A percentile compares a stretch with the other conserved stretches of the same genome.
These are phyloP conservation scores for Leccinellum albellum DNA, from an alignment of 768 basidiomycete species.

Conservation along the genomic window DNA sequence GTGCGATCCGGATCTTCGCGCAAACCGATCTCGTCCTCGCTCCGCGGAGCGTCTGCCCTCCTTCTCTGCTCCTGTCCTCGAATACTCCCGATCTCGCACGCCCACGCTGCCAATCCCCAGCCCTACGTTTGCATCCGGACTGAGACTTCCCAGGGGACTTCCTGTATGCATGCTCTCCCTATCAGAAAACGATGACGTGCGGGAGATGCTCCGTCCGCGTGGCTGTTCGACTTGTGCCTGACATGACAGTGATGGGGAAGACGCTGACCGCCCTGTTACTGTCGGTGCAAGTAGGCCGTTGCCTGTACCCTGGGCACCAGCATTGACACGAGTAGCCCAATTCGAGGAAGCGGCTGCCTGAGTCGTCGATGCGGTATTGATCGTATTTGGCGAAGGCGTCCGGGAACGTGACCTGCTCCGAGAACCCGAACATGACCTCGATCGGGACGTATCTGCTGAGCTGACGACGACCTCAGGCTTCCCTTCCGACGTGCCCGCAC, in stretches of 20 bases:
- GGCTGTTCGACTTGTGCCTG: constrained; percentile 29
- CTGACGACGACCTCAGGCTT: constrained; percentile 34
- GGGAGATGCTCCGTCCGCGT: constrained; percentile 54
- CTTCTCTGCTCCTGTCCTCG: constrained; percentile 14
- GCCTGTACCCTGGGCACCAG: constrained; percentile 15
- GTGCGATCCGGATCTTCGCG: constrained; percentile 24
- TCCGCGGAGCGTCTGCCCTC: constrained; percentile 28
- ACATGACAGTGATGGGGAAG: constrained; percentile 32
- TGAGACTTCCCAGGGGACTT: constrained; percentile 36
- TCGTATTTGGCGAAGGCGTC: constrained; percentile 41
- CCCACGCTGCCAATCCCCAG: constrained; percentile 31
- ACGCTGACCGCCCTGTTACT: constrained; percentile 30
- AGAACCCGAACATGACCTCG: constrained; percentile 30
- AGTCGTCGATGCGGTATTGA: constrained; percentile 12
- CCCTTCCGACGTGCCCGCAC: constrained; percentile 6
- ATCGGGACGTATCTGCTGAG: constrained; percentile 32
- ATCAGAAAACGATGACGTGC: constrained; percentile 55
- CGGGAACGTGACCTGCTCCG: constrained; percentile 40
- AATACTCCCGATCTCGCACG: constrained; percentile 33
- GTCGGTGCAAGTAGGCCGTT: constrained; percentile 26
- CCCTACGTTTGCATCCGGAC: constrained; percentile 35
- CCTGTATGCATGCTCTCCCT: constrained; percentile 38
- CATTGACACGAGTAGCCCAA: constrained; percentile 7
- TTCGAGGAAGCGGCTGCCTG: constrained; percentile 4
- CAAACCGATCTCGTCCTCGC: constrained; percentile 28